Evolutionary conservation across 225 moss, liverwort and hornwort species (phyloP), one percentile per base, ranked within the genome.

Genomic region (Lunularia cruciata): DNA sequence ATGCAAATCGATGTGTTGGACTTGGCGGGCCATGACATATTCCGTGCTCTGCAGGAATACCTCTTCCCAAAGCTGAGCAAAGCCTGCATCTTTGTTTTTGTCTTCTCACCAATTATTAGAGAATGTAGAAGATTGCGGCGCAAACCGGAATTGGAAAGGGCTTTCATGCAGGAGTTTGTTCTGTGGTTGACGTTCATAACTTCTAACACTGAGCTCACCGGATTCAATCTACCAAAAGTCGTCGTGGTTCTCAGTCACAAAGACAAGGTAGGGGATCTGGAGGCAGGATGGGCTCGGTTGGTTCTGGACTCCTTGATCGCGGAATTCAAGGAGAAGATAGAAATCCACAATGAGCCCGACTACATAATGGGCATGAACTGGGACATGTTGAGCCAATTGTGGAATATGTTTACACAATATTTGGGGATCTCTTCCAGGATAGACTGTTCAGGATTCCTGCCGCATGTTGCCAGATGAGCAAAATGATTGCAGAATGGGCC

Each of bases 101-200:
- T 63, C 39, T 43, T 63, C 31, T 22, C 22, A 7, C 40, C 63
- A 5, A 4, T 42, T 40, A 28, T 39, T 38, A 42, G 11, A 23
- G 27, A 12, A 11, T 3, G 3, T 3, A 23, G 39, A 43, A 6
- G 6, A 18, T 18, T 0, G 1, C 4, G 57, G 14, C 22, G 3
- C 18, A 63, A 39, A 38, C 36, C 16, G 0, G 12, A 63, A 9
- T 14, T 63, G 12, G 15, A 35, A 8, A 12, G 12, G 40, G 6
- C 7, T 47, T 47, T 47, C 47, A 18, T 13, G 47, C 23, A 39
- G 38, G 63, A 63, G 12, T 28, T 63, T 0, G 42, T 11, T 5
- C 42, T 40, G 25, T 63, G 63, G 63, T 16, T 63, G 5, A 23
- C 23, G 10, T 63, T 63, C 11, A 26, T 63, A 26, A 40, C 43